A percentile compares a stretch with the other conserved stretches of the same genome.
Evolutionary conservation across 1,139 yeast species (phyloP).

Genomic region (Scheffersomyces insectosa): DNA sequence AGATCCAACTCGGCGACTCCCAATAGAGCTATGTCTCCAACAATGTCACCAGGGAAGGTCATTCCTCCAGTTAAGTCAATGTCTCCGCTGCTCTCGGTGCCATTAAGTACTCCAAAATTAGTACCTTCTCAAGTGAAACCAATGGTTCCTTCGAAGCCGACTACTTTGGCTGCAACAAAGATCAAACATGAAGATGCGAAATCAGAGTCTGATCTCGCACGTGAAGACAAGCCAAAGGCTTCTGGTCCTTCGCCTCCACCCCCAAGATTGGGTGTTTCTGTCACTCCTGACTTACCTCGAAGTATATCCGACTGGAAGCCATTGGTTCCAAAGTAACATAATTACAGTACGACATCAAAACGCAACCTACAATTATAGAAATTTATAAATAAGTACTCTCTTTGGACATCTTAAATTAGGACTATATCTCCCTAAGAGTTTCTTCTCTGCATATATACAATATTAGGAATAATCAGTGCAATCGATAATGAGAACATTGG

Average conservation of each 20-base stretch:
- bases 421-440: no score
- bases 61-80: no score
- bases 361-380: no score
- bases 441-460: no score
- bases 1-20: conserved; percentile 34
- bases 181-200: conserved; percentile 6
- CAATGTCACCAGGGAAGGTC: conserved; percentile 9
- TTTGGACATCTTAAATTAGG: no score
- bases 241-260: conserved; percentile 17
- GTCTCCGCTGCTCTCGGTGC: neutral
- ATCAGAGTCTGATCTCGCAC: conserved; percentile 1
- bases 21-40: conserved; percentile 10
- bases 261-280: conserved; percentile 9
- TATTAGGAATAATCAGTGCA: no score
- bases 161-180: conserved; percentile 23
- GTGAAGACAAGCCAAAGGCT: conserved; percentile 3
- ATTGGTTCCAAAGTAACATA: conserved; percentile 46
- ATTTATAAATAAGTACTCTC: no score
- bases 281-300: conserved; percentile 1
- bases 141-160: conserved; percentile 40
- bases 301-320: conserved; percentile 59
- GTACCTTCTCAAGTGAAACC: conserved; percentile 22
- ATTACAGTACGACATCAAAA: no score
- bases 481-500: no score
- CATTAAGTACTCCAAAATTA: conserved; percentile 5